Percentiles rank a stretch among this genome's conserved stretches.
These are phyloP conservation scores for Mycosphaerella sp. DNA, from an alignment of 2,329 filamentous ascomycete species.

Conservation along the genomic window DNA sequence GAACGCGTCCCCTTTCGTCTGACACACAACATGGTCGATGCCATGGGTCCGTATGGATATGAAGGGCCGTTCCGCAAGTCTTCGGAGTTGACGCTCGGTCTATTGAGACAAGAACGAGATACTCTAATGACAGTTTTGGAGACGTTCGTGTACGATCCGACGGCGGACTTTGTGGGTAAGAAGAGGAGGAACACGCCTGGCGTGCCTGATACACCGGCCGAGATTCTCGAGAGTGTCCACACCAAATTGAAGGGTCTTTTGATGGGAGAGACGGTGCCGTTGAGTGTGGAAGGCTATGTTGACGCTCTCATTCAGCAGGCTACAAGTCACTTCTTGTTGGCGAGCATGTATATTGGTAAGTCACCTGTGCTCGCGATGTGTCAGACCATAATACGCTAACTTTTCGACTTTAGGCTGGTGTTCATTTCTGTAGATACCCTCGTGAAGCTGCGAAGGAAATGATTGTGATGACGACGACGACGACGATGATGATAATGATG, in stretches of 20 bases:
- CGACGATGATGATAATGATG: too few species aligned
- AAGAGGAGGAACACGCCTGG: slow-evolving; percentile 49
- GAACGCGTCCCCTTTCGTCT: slow-evolving; percentile 93
- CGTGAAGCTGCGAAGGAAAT: too few species aligned
- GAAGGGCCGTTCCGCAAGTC: slow-evolving; percentile 87
- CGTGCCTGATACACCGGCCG: slow-evolving; percentile 63
- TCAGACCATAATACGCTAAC: slow-evolving; percentile 1
- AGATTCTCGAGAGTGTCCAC: slow-evolving; percentile 82
- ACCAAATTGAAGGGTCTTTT: slow-evolving; percentile 80
- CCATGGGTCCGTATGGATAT: slow-evolving; percentile 90
- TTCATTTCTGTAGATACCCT: slow-evolving; percentile 18
- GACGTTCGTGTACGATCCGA: slow-evolving; percentile 94
- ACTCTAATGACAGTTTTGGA: slow-evolving; percentile 96
- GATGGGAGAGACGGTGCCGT: slow-evolving; percentile 79
- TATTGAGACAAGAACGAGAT: slow-evolving; percentile 87
- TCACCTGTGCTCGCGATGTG: neutral
- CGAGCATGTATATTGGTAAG: slow-evolving; percentile 87
- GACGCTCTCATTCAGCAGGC: slow-evolving; percentile 88
- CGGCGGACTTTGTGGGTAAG: slow-evolving; percentile 81
- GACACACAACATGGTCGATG: slow-evolving; percentile 97
- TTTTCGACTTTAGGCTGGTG: slow-evolving; percentile 17
- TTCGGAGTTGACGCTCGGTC: slow-evolving; percentile 77
- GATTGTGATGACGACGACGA: too few species aligned
- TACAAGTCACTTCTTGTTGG: slow-evolving; percentile 69
- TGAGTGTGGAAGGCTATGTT: slow-evolving; percentile 96